Conservation (phyloP, 1,284 basidiomycete species). For the Schizopora paradoxa region DNA sequence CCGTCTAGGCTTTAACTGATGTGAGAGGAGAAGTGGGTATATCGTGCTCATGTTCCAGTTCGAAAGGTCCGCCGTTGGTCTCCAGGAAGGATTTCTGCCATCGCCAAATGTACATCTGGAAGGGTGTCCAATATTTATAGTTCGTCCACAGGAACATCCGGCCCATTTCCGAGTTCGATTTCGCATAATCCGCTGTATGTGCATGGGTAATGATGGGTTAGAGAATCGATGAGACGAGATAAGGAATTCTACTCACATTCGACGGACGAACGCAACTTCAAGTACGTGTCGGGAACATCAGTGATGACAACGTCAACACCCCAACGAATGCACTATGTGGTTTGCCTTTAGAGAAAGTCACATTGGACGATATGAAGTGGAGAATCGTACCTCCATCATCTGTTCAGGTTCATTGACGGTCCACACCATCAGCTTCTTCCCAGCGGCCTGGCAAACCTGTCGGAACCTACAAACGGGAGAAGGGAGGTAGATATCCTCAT, state of each 20-base stretch:
- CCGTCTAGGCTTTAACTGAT: too few species aligned
- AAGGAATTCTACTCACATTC: conserved; percentile 38
- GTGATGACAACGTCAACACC: conserved; percentile 87
- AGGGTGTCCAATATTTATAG: conserved; percentile 53
- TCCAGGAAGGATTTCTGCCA: conserved; percentile 36
- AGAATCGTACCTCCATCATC: conserved; percentile 80
- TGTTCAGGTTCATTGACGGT: conserved; percentile 89
- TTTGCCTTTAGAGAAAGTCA: conserved; percentile 7
- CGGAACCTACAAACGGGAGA: conserved; percentile 55
- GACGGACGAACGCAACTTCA: conserved; percentile 65
- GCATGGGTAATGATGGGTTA: conserved; percentile 3
- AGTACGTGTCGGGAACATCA: conserved; percentile 76
- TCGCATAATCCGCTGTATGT: conserved; percentile 59
- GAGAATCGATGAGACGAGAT: conserved; percentile 1
- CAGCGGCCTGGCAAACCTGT: conserved; percentile 68
- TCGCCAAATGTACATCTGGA: conserved; percentile 29
- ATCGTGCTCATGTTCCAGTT: too few species aligned
- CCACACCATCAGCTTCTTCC: conserved; percentile 93
- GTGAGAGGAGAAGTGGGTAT: too few species aligned
- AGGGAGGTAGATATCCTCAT: conserved; percentile 1
- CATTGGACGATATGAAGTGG: conserved; percentile 2
- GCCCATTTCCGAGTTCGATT: conserved; percentile 51
- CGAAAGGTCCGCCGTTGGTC: conserved; percentile 51
- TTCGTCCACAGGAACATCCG: conserved; percentile 76
- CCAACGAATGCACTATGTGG: conserved; percentile 60